Evolutionary conservation across 768 basidiomycete genomes (phyloP).

Genomic region (Lactarius tabidus): DNA sequence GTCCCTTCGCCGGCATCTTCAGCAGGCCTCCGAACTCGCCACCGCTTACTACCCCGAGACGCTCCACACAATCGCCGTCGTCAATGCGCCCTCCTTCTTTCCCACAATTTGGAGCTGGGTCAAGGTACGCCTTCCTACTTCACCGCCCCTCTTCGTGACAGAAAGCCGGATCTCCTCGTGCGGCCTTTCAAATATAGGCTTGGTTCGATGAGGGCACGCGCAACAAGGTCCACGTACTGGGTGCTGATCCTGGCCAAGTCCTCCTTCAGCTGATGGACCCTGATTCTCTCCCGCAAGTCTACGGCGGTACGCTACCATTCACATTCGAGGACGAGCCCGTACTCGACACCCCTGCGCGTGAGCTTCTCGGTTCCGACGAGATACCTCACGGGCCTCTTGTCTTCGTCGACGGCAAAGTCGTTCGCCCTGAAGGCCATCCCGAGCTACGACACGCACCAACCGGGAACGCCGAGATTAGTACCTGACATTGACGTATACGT

Average conservation of each 20-base stretch:
- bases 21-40: conserved; percentile 68
- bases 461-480: background rate
- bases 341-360: conserved; percentile 53
- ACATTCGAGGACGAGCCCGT: conserved; percentile 60
- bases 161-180: background rate
- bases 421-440: conserved; percentile 18
- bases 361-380: conserved; percentile 39
- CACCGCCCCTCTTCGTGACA: background rate
- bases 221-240: conserved; percentile 72
- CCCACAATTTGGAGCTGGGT: conserved; percentile 82
- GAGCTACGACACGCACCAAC: background rate
- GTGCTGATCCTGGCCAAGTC: conserved; percentile 50
- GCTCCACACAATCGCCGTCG: conserved; percentile 57
- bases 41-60: conserved; percentile 84
- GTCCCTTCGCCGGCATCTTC: conserved; percentile 64
- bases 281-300: conserved; percentile 56
- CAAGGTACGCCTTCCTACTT: conserved; percentile 43
- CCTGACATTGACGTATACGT: too few relatives aligned
- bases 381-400: conserved; percentile 55
- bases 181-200: conserved; percentile 36
- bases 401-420: conserved; percentile 45
- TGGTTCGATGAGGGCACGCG: conserved; percentile 82
- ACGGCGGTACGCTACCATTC: conserved; percentile 76
- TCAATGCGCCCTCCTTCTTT: conserved; percentile 82
- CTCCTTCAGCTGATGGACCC: conserved; percentile 49